Evolutionary conservation across 2,329 filamentous ascomycete genomes (phyloP), one percentile per base, ranked within the genome.

Genomic region (Claviceps sp.): DNA sequence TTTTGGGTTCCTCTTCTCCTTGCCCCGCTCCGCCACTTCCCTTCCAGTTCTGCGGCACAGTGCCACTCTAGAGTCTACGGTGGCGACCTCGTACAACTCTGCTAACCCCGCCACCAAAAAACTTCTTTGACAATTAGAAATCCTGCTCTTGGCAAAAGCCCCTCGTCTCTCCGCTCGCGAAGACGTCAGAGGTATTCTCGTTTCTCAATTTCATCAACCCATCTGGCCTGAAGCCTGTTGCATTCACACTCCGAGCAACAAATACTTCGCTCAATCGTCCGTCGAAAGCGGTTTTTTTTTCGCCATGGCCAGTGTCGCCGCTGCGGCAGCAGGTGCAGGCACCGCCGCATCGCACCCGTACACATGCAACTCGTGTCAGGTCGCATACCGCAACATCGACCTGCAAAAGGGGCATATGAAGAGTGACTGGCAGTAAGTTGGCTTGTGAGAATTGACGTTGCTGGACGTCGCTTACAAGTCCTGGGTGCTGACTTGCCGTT

Each of bases 321-420:
- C 65, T 50, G 60, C 65, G 34, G 53, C 61, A 50, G 59, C 61
- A 34, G 59, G 60, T 47, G 60, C 61, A 51, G 64, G 62, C 56
- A 67, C 65, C 7, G 61, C 70, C 16, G 63, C 78, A 37, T 76
- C 84, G 26, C 89, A 96, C 66, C 91, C 93, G 1, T 98, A 91
- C 72, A 97, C 91, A 52, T 98, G 93, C 81, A 98, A 97, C 70
- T 93, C 90, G 54, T 98, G 93, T 66, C 89, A 95, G 67, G 90
- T 98, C 60, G 93, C 91, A 50, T 98, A 97, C 71, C 85, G 91
- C 59, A 89, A 88, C 65, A 89, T 87, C 67, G 91, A 97, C 65
- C 77, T 94, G 52, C 93, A 98, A 72, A 84, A 93, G 66, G 84
- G 81, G 40, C 93, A 98, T 67, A 98, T 98, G 93, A 89, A 93